A percentile compares a stretch with the other conserved stretches of the same genome.
Evolutionary conservation across 169 alveolate genomes (phyloP).

Genomic region (Eimeria acervulina): DNA sequence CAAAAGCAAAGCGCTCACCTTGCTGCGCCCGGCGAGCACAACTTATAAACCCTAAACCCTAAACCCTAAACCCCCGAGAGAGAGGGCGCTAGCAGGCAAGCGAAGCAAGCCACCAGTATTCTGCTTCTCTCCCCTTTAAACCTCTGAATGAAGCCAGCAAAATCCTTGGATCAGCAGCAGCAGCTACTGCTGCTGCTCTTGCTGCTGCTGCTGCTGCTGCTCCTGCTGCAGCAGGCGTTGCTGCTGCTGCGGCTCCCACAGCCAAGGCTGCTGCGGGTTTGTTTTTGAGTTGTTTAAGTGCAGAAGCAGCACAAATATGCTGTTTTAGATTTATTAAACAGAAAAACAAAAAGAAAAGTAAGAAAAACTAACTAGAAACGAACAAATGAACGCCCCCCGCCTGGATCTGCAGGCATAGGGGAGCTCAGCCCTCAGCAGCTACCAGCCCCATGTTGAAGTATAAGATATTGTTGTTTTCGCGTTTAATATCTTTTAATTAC

Average conservation of each 20-base stretch:
- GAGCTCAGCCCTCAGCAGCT: neutral
- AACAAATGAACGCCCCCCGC: neutral
- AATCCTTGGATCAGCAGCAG: neutral
- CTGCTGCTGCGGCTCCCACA: no score
- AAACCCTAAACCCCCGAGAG: neutral
- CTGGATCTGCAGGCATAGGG: no score
- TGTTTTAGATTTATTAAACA: neutral
- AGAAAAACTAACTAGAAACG: neutral
- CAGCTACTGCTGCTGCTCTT: constrained; percentile 13
- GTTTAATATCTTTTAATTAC: neutral
- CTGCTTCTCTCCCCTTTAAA: neutral
- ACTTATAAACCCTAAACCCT: neutral
- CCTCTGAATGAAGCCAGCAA: neutral
- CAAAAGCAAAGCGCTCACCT: neutral
- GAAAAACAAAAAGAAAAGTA: neutral
- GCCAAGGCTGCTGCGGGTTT: no score
- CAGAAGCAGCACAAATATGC: neutral
- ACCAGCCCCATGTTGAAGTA: neutral
- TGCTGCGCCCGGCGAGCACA: constrained; percentile 8
- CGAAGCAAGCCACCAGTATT: no score
- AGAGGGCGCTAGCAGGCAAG: neutral
- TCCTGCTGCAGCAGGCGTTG: neutral
- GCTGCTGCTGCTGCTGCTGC: constrained; percentile 18
- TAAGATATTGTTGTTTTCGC: neutral
- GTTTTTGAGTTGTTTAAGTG: neutral